A percentile compares a stretch with the other conserved stretches of the same genome.
Evolutionary conservation across 169 alveolate species (phyloP).

Genomic region (Sarcocystis neurona): DNA sequence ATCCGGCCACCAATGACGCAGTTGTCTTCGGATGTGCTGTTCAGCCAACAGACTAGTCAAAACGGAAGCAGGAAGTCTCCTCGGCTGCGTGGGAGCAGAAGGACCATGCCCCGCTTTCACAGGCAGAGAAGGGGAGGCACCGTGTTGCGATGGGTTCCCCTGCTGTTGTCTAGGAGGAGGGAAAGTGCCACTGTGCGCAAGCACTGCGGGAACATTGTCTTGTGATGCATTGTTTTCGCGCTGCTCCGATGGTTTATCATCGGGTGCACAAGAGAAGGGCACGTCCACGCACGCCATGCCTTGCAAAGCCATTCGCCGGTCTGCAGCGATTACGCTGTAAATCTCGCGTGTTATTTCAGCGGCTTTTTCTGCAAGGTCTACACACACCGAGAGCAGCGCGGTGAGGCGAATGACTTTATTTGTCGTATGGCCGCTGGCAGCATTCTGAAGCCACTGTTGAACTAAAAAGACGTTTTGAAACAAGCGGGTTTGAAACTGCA

Average conservation of each 20-base stretch:
- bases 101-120: no score
- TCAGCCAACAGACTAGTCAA: neutral
- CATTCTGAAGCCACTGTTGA: conserved; percentile 21
- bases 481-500: conserved; percentile 30
- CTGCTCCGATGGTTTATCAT: neutral
- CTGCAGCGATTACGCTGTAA: conserved; percentile 16
- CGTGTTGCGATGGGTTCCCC: no score
- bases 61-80: conserved; percentile 17
- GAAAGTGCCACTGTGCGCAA: neutral
- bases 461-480: conserved; percentile 24
- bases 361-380: conserved; percentile 23
- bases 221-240: no score
- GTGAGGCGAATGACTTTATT: conserved; percentile 13
- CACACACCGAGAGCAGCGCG: conserved; percentile 10
- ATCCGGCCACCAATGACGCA: conserved; percentile 21
- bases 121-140: no score
- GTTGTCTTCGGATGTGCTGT: conserved; percentile 19
- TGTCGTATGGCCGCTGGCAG: neutral
- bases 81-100: neutral
- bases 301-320: conserved; percentile 34
- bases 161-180: neutral
- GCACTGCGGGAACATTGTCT: no score
- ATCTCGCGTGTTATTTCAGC: conserved; percentile 18
- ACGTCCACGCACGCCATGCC: conserved; percentile 17
- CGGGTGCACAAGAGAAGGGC: neutral